Base-by-base conservation (phyloP, 176 grass and related monocot genomes). In the Cocos nucifera region DNA sequence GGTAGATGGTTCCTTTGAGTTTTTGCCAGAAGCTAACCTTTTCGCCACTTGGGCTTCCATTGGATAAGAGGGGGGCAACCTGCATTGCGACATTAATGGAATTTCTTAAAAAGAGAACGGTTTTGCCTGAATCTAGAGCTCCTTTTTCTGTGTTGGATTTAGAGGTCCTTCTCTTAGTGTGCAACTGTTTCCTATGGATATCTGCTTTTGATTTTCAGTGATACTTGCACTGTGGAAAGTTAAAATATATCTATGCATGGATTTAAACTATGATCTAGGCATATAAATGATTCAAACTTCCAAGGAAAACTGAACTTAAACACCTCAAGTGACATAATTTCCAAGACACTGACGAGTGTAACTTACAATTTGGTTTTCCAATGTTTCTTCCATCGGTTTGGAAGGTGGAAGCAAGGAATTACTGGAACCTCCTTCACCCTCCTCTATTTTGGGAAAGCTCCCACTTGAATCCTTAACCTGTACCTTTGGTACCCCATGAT, bases 351-450 rank as follows among this genome's bases (percentile, higher is more conserved):
- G 3, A 17, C 1, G 20, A 49, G 18, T 27, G 75, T 9, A 56
- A 78, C 75, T 77, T 75, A 90, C 92, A 57, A 90, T 72, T 63
- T 75, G 72, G 39, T 54, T 84, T 62, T 80, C 53, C 5, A 65
- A 63, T 10, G 4, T n/a, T 20, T 77, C 66, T 16, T 79, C 72
- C 17, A 17, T 49, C 48, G 65, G 52, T 50, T 77, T 63, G 49
- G 59, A 54, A 21, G 62, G 39, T 29, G 53, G 68, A 39, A 88
- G 73, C 19, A 58, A 54, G 1, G 77, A 77, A 60, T 88, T 77
- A 4, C 5, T 4, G 18, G 22, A 26, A 72, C 39, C 21, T 22
- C 55, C 66, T n/a, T 51, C 16, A 10, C 56, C n/a, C 4, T 78
- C 73, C 1, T 4, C 67, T 76, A 82, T 55, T 0, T 44, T n/a